Base-by-base conservation (phyloP, 2,329 filamentous ascomycete genomes). In the Monosporascus sp. region DNA sequence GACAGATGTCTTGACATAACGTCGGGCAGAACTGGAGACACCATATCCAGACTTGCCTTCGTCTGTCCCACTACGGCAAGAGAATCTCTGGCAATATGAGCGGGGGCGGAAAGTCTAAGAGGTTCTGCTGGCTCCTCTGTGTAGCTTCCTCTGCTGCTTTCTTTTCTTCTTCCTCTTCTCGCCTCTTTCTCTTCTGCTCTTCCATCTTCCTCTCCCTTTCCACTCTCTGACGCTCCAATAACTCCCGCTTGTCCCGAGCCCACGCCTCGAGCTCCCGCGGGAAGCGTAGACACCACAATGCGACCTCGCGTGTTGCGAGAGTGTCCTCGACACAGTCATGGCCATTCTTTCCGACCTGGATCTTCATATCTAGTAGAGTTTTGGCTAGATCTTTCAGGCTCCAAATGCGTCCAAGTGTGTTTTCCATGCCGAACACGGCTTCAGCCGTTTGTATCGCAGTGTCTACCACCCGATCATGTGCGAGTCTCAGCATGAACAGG, bases 311-410 rank as follows among this genome's bases (percentile, higher is more conserved):
- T 0, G 73, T 68, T 0, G 78, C 77, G 36, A 77, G 69, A 0
- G 77, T 73, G 64, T 80, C 75, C 59, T 80, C 76, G 5, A 81
- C 57, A 47, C 72, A 72, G 61, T 77, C 72, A 49, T 80, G 78
- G 1, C 77, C 74, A 2, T 58, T 60, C 9, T 55, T 60, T 3
- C 63, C 58, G 25, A 70, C 54, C 52, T 72, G 73, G 17, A 79
- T 72, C 1, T 56, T 53, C 11, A 71, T 57, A 2, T 61, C 59
- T 3, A 77, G 57, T 7, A 77, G 59, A 4, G 68, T 66, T 17
- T 58, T 55, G 24, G 66, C 62, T 17, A 77, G 61, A 0, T 37
- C 59, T 52, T 72, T 71, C 45, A 79, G 62, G 3, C 63, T 60
- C 70, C 70, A 76, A 52, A 15, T 35, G 17, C 62, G 60, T 15